Base-by-base conservation (phyloP, 2,329 filamentous ascomycete genomes). In the Pestalotiopsis sp. region DNA sequence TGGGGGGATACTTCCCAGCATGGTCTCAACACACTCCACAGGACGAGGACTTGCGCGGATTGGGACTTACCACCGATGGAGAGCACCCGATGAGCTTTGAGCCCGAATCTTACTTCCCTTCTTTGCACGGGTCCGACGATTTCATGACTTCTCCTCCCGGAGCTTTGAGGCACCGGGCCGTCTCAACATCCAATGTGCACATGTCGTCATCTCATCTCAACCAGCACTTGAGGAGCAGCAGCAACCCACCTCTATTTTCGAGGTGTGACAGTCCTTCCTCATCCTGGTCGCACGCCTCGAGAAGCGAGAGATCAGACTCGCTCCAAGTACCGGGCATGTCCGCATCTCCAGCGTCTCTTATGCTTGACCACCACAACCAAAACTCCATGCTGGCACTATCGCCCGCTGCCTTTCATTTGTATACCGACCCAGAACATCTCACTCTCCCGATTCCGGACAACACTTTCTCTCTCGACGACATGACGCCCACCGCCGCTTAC, bases 171-270 rank as follows among this genome's bases (percentile, higher is more conserved):
- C 39, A 73, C 39, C 72, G 76, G 13, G 74, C 76, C 23, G 68
- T 76, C 20, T 77, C 76, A 12, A 66, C 72, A 23, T 57, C 66
- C 61, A 70, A 68, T 61, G 67, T 76, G 45, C 59, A 71, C 27
- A 72, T 72, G 4, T 38, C 71, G 14, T 68, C 73, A 31, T 68
- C 73, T 57, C 72, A 73, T 49, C 73, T 74, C 27, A 71, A 73
- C 9, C 71, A 72, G 23, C 73, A 76, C 67, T 68, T 76, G 23
- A 70, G 76, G 13, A 77, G 74, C 58, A 76, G 75, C 66, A 77
- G 77, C 71, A 77, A 77, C 64, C 75, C 74, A 3, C 72, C 73
- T 3, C 70, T 75, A 6, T 77, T 73, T 63, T 74, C 77, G 6
- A 72, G 68, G 64, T 73, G 74, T 60, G 64, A 71, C 6, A 76